Evolutionary conservation across 495 filamentous ascomycete genomes (phyloP).

Genomic region (Penicillium arizonense): DNA sequence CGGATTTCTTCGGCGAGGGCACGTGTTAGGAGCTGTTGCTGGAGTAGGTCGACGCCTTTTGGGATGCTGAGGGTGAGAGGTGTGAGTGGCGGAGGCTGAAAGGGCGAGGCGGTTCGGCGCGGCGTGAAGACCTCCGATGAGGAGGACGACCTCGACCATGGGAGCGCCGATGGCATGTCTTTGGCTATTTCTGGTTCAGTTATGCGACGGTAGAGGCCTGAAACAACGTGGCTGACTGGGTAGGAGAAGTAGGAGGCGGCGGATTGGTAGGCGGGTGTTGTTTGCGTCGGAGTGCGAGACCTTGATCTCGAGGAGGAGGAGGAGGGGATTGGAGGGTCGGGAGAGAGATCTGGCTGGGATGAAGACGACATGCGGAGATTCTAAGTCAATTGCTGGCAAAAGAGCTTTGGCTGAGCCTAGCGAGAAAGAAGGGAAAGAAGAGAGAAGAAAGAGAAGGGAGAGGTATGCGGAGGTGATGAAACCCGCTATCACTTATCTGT

Average conservation of each 20-base stretch:
- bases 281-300: conserved; percentile 32
- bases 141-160: conserved; percentile 24
- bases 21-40: conserved; percentile 59
- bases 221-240: conserved; percentile 53
- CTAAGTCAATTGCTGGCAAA: conserved; percentile 15
- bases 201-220: conserved; percentile 51
- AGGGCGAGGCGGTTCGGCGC: conserved; percentile 55
- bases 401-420: not conserved
- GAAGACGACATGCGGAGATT: conserved; percentile 30
- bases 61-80: conserved; percentile 47
- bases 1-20: conserved; percentile 91
- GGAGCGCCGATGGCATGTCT: conserved; percentile 24
- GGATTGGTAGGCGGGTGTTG: conserved; percentile 30
- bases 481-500: conserved; percentile 7
- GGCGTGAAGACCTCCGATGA: conserved; percentile 45
- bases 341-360: conserved; percentile 20
- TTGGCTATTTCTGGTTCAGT: conserved; percentile 39
- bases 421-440: not conserved
- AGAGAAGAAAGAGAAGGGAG: not conserved
- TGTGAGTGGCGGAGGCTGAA: conserved; percentile 59
- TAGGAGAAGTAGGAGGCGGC: conserved; percentile 53
- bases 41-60: conserved; percentile 29
- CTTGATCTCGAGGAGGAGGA: conserved; percentile 31
- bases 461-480: conserved; percentile 2
- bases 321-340: conserved; percentile 20